These are phyloP conservation scores for Pythium monospermum DNA, from an alignment of 352 stramenopile species.

Conservation along the genomic window DNA sequence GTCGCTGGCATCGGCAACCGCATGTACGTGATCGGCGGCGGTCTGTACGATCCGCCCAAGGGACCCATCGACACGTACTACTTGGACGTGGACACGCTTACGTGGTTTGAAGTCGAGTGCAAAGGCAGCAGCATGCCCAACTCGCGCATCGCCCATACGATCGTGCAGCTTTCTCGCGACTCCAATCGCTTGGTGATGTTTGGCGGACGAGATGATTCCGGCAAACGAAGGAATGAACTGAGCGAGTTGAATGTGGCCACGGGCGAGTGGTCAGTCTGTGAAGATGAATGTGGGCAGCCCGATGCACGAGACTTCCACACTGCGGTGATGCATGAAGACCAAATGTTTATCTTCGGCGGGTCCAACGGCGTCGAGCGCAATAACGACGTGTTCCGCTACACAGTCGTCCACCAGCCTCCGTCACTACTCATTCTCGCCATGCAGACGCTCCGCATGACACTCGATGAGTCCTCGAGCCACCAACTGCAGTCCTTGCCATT, in stretches of 20 bases:
- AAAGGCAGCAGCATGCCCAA: conserved; percentile 52
- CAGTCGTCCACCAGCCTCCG: conserved; percentile 49
- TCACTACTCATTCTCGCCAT: conserved; percentile 68
- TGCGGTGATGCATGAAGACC: conserved; percentile 60
- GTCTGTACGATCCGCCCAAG: conserved; percentile 78
- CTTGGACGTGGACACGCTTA: conserved; percentile 67
- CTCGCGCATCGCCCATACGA: conserved; percentile 77
- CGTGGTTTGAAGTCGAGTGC: conserved; percentile 58
- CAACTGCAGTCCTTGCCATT: conserved; percentile 45
- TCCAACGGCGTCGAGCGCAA: conserved; percentile 82
- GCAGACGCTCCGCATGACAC: conserved; percentile 48
- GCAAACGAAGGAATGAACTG: conserved; percentile 60
- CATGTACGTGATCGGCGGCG: conserved; percentile 79
- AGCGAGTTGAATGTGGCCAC: conserved; percentile 62
- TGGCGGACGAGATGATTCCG: conserved; percentile 68
- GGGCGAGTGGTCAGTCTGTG: conserved; percentile 56
- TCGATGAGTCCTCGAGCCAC: conserved; percentile 34
- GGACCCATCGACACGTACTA: conserved; percentile 76
- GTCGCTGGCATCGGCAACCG: conserved; percentile 55
- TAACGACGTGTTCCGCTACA: conserved; percentile 76
- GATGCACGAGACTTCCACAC: conserved; percentile 82
- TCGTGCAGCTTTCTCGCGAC: conserved; percentile 46
- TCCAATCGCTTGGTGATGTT: conserved; percentile 68
- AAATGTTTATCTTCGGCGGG: conserved; percentile 80
- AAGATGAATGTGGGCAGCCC: conserved; percentile 51